Percentiles rank a stretch among this genome's conserved stretches.
Conservation (phyloP, 192 early-diverging fungal species). For the Podochytrium sp. region DNA sequence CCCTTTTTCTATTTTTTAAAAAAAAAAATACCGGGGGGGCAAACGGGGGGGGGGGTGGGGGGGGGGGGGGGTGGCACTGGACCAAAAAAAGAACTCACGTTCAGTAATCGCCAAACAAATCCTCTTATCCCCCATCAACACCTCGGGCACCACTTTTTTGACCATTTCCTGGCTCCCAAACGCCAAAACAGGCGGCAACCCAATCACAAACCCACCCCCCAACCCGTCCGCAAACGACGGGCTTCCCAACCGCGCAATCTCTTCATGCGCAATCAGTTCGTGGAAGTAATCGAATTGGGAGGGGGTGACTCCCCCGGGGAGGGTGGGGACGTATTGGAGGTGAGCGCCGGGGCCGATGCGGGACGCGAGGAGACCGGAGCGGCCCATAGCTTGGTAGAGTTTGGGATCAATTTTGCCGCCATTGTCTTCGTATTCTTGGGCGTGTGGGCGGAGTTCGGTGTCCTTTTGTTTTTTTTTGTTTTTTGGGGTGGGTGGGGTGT, state of each 20-base stretch:
- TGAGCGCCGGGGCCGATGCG: conserved; percentile 53
- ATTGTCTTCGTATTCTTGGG: conserved; percentile 22
- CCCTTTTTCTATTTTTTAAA: background rate
- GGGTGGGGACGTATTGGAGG: conserved; percentile 37
- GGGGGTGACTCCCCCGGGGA: conserved; percentile 50
- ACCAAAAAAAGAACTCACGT: conserved; percentile 35
- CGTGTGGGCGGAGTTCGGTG: conserved; percentile 11
- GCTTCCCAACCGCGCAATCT: conserved; percentile 40
- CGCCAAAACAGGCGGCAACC: conserved; percentile 47
- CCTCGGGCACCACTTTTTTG: conserved; percentile 43
- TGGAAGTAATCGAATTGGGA: conserved; percentile 58
- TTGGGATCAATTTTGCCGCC: conserved; percentile 13
- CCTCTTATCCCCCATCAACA: conserved; percentile 51
- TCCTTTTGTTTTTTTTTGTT: background rate
- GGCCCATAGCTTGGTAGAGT: conserved; percentile 48
- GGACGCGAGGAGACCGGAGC: conserved; percentile 41
- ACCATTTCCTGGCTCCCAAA: conserved; percentile 48
- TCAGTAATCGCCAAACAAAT: conserved; percentile 60
- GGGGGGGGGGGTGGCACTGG: too few relatives aligned
- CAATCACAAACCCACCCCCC: conserved; percentile 40
- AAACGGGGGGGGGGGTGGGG: too few relatives aligned
- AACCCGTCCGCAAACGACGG: conserved; percentile 38
- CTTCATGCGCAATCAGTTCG: conserved; percentile 57
- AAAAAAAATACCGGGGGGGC: too few relatives aligned
- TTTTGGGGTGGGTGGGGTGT: background rate